phyloP scores from a whole-genome alignment of 2,329 filamentous ascomycete species.

The Paraconiothyrium brasiliense region DNA sequence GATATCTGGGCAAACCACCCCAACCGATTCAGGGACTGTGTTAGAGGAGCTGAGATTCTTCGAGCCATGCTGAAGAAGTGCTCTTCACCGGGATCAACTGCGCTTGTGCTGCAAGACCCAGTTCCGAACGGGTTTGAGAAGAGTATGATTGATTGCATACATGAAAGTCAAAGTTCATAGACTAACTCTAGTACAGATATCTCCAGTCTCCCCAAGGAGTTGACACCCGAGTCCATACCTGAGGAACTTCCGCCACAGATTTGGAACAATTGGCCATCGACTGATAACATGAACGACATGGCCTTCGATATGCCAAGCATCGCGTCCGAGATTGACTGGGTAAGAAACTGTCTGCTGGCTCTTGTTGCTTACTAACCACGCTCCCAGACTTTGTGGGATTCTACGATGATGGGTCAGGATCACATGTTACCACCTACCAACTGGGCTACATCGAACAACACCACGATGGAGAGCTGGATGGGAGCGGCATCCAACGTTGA shows the following conservation, averaged over 20 bases:
- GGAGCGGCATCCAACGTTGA: constrained; percentile 20
- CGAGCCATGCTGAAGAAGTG: constrained; percentile 28
- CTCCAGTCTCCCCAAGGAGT: constrained; percentile 10
- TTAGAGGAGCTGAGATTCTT: constrained; percentile 28
- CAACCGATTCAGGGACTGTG: constrained; percentile 26
- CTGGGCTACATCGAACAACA: constrained; percentile 21
- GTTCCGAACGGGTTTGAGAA: constrained; percentile 12
- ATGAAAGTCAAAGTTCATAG: background rate
- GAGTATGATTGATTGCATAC: constrained; percentile 12
- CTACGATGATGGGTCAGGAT: constrained; percentile 25
- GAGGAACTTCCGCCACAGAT: constrained; percentile 23
- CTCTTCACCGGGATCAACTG: constrained; percentile 11
- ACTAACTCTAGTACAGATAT: constrained; percentile 15
- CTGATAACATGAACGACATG: constrained; percentile 11
- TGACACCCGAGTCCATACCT: constrained; percentile 23
- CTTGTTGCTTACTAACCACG: constrained; percentile 3
- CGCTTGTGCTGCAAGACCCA: constrained; percentile 5
- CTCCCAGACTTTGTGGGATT: constrained; percentile 25
- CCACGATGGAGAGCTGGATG: constrained; percentile 24
- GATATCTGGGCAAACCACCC: constrained; percentile 31
- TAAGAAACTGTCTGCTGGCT: constrained; percentile 4
- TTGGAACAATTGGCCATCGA: constrained; percentile 23
- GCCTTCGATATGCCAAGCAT: constrained; percentile 24
- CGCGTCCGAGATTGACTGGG: constrained; percentile 32
- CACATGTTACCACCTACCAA: constrained; percentile 25